A percentile compares a stretch with the other conserved stretches of the same genome.
phyloP scores from a whole-genome alignment of 345 rosid genomes.

The Hibiscus trionum region DNA sequence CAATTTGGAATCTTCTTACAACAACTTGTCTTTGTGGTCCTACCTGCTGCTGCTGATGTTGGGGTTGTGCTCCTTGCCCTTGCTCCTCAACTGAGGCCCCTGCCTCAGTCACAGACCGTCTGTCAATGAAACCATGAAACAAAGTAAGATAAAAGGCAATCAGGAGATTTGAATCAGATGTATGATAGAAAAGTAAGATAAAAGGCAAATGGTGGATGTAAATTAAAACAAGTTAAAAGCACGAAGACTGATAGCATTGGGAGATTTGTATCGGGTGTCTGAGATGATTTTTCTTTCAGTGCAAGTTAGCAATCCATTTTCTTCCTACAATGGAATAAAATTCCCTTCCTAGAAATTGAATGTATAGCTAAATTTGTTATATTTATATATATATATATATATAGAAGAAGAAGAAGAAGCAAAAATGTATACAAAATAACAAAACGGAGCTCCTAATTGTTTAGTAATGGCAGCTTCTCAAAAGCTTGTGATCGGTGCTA shows the following conservation, averaged over 20 bases:
- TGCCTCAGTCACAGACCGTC: slow-evolving; percentile 31
- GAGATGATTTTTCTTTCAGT: not conserved
- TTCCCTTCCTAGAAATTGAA: not conserved
- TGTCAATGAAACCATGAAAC: slow-evolving; percentile 14
- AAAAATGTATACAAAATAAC: not conserved
- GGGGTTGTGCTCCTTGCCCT: slow-evolving; percentile 51
- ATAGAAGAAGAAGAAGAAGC: too few relatives aligned
- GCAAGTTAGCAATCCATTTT: not conserved
- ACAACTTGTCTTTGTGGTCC: slow-evolving; percentile 66
- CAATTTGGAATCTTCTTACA: slow-evolving; percentile 85
- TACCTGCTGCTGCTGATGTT: slow-evolving; percentile 59
- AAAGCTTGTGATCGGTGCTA: not conserved
- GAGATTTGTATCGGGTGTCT: not conserved
- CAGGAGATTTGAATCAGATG: too few relatives aligned
- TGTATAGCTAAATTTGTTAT: not conserved
- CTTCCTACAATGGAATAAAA: not conserved
- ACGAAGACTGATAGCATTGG: not conserved
- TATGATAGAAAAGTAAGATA: too few relatives aligned
- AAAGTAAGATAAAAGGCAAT: not conserved
- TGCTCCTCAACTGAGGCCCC: slow-evolving; percentile 36
- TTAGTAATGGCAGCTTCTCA: not conserved
- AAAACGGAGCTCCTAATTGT: not conserved
- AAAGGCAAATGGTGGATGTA: not conserved
- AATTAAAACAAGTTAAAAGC: not conserved
- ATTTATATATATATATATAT: too few relatives aligned